These are phyloP conservation scores for Phialocephala sp. DNA, from an alignment of 2,329 filamentous ascomycete species.

Conservation along the genomic window DNA sequence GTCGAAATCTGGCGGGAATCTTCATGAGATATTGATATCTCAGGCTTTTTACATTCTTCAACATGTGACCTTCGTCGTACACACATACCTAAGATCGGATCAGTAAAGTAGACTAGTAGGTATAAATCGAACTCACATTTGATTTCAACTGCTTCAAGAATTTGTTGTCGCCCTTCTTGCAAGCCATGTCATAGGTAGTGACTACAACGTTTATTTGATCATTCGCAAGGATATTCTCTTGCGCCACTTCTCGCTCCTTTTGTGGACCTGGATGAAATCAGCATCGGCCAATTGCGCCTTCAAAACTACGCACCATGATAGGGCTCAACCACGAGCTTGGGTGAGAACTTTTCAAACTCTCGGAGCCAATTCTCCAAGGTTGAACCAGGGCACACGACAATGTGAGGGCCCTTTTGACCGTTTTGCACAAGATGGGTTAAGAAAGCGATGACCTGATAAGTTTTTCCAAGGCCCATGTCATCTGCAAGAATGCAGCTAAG, in stretches of 20 bases:
- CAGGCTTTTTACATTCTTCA: conserved; percentile 87
- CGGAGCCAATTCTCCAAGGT: conserved; percentile 95
- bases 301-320: conserved; percentile 58
- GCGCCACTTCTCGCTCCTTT: conserved; percentile 69
- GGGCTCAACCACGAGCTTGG: conserved; percentile 71
- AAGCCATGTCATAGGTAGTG: conserved; percentile 72
- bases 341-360: conserved; percentile 89
- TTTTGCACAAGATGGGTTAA: conserved; percentile 81
- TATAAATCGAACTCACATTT: conserved; percentile 45
- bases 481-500: conserved; percentile 93
- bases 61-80: conserved; percentile 92
- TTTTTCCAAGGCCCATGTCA: conserved; percentile 97
- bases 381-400: conserved; percentile 90
- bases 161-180: conserved; percentile 61
- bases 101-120: conserved; percentile 17
- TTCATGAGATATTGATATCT: conserved; percentile 79
- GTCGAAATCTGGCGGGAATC: conserved; percentile 80
- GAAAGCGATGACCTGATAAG: conserved; percentile 93
- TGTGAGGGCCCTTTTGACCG: conserved; percentile 70
- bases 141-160: conserved; percentile 65
- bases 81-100: conserved; percentile 52
- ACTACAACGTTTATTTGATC: conserved; percentile 73
- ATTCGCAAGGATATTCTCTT: conserved; percentile 67
- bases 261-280: conserved; percentile 59
- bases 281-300: not conserved